Evolutionary conservation across 129 eudicot genomes (phyloP).

Genomic region (Erigeron canadensis): DNA sequence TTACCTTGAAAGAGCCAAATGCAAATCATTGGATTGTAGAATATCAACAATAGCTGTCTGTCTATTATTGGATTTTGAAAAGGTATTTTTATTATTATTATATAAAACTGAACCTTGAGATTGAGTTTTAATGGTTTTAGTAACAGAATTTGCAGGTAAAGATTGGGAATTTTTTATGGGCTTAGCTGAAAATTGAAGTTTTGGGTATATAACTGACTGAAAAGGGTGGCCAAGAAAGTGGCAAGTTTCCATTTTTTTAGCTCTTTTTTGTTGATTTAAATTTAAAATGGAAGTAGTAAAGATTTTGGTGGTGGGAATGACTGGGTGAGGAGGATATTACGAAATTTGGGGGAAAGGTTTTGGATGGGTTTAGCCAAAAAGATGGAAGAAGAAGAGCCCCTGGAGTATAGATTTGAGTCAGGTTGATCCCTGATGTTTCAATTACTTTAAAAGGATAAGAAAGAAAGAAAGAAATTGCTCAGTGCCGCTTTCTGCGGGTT

Average conservation of each 20-base stretch:
- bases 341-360: slow-evolving; percentile 15
- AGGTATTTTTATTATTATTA: not conserved
- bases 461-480: too few relatives aligned
- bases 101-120: slow-evolving; percentile 3
- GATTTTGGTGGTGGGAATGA: slow-evolving; percentile 14
- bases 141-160: slow-evolving; percentile 33
- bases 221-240: slow-evolving; percentile 29
- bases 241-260: slow-evolving; percentile 48
- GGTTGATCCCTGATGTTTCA: not conserved
- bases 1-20: slow-evolving; percentile 70
- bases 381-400: slow-evolving; percentile 1
- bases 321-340: not conserved
- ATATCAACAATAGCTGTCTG: slow-evolving; percentile 59
- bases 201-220: slow-evolving; percentile 26
- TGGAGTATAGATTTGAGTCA: not conserved
- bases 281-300: not conserved
- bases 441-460: too few relatives aligned
- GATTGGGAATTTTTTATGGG: slow-evolving; percentile 41
- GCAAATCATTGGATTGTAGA: slow-evolving; percentile 54
- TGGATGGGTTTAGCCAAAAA: slow-evolving; percentile 34
- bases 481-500: too few relatives aligned
- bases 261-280: slow-evolving; percentile 10
- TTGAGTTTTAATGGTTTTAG: slow-evolving; percentile 12
- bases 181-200: slow-evolving; percentile 19
- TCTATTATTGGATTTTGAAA: slow-evolving; percentile 25